Base-by-base conservation (phyloP, 2,329 filamentous ascomycete genomes). In the Venturia carpophila region DNA sequence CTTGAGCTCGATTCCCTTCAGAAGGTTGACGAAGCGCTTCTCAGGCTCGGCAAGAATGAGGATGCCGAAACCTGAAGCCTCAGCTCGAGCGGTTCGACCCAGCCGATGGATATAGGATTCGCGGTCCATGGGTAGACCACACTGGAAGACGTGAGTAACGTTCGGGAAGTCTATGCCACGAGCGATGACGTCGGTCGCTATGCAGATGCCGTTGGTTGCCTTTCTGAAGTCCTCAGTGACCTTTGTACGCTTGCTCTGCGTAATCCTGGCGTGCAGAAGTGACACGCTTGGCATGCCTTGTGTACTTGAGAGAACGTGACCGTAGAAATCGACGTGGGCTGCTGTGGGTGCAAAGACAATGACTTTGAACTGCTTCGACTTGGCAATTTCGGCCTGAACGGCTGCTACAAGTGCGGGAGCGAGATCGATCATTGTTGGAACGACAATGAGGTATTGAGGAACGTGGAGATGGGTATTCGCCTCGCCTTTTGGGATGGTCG, bases 31-130 rank as follows among this genome's bases (percentile, higher is more conserved):
- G 71, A 83, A 84, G 74, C 81, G 84, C 10, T 76, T 76, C 68
- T 84, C 82, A 64, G 76, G 75, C 67, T 81, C 69, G 15, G 80
- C 82, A 49, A 85, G 76, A n/a, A 84, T 69, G 64, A 84, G 80
- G 65, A 84, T 76, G 13, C 82, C 82, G 47, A 81, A 79, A 13
- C 82, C 82, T 60, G 84, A 80, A 74, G 89, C 89, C 67, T 86
- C 85, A 39, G 89, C 89, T 71, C 91, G 87, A 65, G 75, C 80
- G 9, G 80, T 82, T 64, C 80, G 77, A 65, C 94, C 94, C 75
- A 99, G 97, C 47, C 94, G 88, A 78, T 99, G 94, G 41, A 99
- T 94, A 71, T 97, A 97, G 73, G 97, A 93, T 76, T 97, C 94
- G 49, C 94, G 92, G 0, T 93, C 97, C 67, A 97, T 79, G 37